Conservation (phyloP, 1,139 yeast genomes). For the Casaregolazyma suthepensis region DNA sequence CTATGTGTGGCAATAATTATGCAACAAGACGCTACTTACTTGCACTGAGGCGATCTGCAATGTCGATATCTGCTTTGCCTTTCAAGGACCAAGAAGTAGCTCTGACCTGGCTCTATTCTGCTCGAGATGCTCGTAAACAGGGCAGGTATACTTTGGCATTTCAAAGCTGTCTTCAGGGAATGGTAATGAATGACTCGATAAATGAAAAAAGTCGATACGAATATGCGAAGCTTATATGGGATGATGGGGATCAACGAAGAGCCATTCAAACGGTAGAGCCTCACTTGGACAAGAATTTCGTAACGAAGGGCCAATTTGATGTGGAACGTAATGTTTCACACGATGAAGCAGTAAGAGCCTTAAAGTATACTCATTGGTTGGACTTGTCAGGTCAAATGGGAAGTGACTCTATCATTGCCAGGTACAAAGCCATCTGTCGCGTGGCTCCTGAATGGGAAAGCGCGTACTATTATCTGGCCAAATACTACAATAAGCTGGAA, state of each 20-base stretch:
- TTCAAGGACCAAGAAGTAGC: conserved; percentile 40
- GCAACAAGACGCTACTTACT: conserved; percentile 34
- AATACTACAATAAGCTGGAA: conserved; percentile 68
- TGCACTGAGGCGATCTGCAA: conserved; percentile 42
- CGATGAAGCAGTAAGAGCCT: conserved; percentile 35
- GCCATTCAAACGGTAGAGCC: conserved; percentile 66
- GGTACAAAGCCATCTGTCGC: conserved; percentile 56
- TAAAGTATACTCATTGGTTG: conserved; percentile 84
- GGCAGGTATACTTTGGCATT: conserved; percentile 71
- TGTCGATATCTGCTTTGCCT: conserved; percentile 37
- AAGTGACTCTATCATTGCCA: conserved; percentile 63
- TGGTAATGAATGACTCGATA: conserved; percentile 34
- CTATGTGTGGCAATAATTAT: conserved; percentile 31
- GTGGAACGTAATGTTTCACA: conserved; percentile 13
- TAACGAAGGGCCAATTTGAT: conserved; percentile 11
- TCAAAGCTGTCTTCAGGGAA: conserved; percentile 63
- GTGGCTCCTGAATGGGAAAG: conserved; percentile 67
- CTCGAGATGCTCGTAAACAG: conserved; percentile 63
- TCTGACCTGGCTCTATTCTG: conserved; percentile 52
- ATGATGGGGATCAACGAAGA: conserved; percentile 80
- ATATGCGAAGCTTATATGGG: conserved; percentile 83
- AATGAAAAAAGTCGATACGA: conserved; percentile 59
- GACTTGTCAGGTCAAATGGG: conserved; percentile 83
- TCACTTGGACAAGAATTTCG: conserved; percentile 30
- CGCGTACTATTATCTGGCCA: conserved; percentile 75